phyloP scores from a whole-genome alignment of 805 yeast species.

The Lipomyces japonicus region DNA sequence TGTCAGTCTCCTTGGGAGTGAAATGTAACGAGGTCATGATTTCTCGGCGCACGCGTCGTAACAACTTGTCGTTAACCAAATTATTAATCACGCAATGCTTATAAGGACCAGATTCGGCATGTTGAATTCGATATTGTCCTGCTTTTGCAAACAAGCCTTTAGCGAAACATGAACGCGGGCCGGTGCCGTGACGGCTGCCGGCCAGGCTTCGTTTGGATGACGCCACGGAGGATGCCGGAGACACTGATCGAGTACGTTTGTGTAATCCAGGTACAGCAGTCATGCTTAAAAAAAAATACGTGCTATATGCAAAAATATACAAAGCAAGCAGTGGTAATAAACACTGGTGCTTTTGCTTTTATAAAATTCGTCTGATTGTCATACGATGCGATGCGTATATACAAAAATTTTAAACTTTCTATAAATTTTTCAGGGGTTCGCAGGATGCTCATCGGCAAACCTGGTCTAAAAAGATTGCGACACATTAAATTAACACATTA shows the following conservation, averaged over 20 bases:
- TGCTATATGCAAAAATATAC: no score
- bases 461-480: no score
- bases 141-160: constrained; percentile 18
- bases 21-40: constrained; percentile 79
- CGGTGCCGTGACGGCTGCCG: constrained; percentile 2
- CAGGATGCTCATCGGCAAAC: no score
- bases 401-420: no score
- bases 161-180: constrained; percentile 12
- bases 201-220: constrained; percentile 11
- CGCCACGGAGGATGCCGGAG: constrained; percentile 20
- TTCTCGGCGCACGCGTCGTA: constrained; percentile 78
- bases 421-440: no score
- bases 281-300: no score
- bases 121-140: constrained; percentile 13
- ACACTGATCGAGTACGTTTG: constrained; percentile 18
- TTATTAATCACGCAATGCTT: constrained; percentile 82
- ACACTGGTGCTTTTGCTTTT: no score
- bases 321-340: no score
- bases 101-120: constrained; percentile 67
- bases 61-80: constrained; percentile 68
- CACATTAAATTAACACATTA: no score
- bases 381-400: no score
- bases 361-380: no score
- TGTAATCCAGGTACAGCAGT: no score
- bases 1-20: constrained; percentile 94